phyloP scores from a whole-genome alignment of 345 rosid genomes.

The Draba incana region DNA sequence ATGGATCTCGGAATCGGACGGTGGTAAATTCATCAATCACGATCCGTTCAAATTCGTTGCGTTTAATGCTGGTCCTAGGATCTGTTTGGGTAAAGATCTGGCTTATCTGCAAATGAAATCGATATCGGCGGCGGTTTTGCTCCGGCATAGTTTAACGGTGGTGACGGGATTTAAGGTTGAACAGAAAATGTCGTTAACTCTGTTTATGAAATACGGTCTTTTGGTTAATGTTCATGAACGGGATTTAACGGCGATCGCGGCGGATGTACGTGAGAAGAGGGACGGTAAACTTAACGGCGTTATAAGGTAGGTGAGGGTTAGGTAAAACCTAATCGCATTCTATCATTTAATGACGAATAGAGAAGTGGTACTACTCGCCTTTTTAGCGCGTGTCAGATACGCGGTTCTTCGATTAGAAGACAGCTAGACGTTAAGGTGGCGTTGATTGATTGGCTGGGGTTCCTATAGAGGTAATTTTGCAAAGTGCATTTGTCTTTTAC shows the following conservation, averaged over 20 bases:
- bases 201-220: constrained; percentile 91
- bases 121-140: constrained; percentile 72
- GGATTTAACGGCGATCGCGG: constrained; percentile 52
- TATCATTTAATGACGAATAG: constrained; percentile 31
- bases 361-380: constrained; percentile 34
- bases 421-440: neutral
- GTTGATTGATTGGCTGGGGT: constrained; percentile 22
- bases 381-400: constrained; percentile 23
- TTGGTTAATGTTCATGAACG: constrained; percentile 64
- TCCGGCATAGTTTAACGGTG: constrained; percentile 69
- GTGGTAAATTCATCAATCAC: constrained; percentile 57
- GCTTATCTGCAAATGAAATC: constrained; percentile 96
- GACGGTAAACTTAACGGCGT: constrained; percentile 41
- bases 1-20: constrained; percentile 75
- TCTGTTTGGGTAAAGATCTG: constrained; percentile 80
- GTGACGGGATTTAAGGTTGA: constrained; percentile 78
- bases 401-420: neutral
- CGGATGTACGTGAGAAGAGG: constrained; percentile 43
- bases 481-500: constrained; percentile 16
- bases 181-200: constrained; percentile 96
- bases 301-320: constrained; percentile 29
- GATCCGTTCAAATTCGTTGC: constrained; percentile 87
- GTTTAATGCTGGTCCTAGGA: constrained; percentile 92
- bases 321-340: constrained; percentile 30
- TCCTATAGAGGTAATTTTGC: constrained; percentile 42